Evolutionary conservation across 2,329 filamentous ascomycete species (phyloP).

Genomic region (Alternaria sp.): DNA sequence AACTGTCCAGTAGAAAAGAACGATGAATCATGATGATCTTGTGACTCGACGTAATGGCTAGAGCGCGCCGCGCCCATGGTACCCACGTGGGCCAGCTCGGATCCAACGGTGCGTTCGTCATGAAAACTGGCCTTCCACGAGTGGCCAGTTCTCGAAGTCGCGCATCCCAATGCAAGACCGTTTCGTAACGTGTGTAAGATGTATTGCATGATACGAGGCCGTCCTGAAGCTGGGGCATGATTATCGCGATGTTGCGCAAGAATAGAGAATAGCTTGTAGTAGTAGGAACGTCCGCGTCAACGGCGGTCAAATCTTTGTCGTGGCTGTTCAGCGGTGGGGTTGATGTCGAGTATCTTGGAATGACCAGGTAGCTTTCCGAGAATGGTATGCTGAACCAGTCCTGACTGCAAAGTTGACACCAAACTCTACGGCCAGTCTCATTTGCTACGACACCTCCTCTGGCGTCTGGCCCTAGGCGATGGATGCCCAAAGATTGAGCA

Average conservation of each 20-base stretch:
- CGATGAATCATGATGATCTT: constrained; percentile 52
- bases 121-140: constrained; percentile 36
- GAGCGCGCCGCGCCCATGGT: constrained; percentile 24
- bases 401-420: constrained; percentile 48
- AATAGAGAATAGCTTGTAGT: constrained; percentile 41
- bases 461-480: constrained; percentile 41
- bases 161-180: constrained; percentile 45
- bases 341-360: constrained; percentile 36
- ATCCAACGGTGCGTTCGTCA: constrained; percentile 37
- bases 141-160: constrained; percentile 41
- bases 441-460: constrained; percentile 4
- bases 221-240: constrained; percentile 48
- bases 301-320: constrained; percentile 21
- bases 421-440: constrained; percentile 44
- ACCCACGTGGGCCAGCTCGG: constrained; percentile 45
- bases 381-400: constrained; percentile 52
- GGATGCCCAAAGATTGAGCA: constrained; percentile 53
- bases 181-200: constrained; percentile 47
- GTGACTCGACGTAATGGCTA: constrained; percentile 7
- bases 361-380: constrained; percentile 47
- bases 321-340: constrained; percentile 37
- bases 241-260: constrained; percentile 41
- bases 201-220: constrained; percentile 42
- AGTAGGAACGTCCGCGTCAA: constrained; percentile 24
- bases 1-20: constrained; percentile 45